Conservation (phyloP, 768 basidiomycete genomes). For the Serendipita sp. region DNA sequence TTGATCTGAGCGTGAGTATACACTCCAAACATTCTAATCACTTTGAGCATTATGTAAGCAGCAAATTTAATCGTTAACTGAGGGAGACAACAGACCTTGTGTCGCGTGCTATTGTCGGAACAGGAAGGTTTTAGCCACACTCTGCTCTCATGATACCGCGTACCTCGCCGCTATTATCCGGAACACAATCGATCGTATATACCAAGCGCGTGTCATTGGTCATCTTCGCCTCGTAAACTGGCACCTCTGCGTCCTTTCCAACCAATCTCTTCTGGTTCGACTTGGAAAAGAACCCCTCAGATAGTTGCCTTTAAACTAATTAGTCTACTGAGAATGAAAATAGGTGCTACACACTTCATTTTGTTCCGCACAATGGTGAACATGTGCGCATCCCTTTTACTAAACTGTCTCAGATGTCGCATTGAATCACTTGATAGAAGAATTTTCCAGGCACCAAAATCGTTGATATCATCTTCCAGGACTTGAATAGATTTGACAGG, state of each 20-base stretch:
- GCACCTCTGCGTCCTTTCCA: conserved; percentile 29
- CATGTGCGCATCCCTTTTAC: conserved; percentile 28
- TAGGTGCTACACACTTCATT: conserved; percentile 33
- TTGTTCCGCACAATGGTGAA: conserved; percentile 50
- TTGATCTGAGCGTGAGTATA: conserved; percentile 34
- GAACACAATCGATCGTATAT: conserved; percentile 36
- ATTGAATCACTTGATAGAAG: conserved; percentile 38
- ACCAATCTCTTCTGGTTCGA: conserved; percentile 51
- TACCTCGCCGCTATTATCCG: conserved; percentile 23
- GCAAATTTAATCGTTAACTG: conserved; percentile 26
- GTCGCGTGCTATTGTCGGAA: conserved; percentile 11
- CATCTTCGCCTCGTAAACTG: conserved; percentile 58
- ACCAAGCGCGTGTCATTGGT: conserved; percentile 35
- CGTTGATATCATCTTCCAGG: conserved; percentile 24
- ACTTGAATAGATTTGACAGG: conserved; percentile 45
- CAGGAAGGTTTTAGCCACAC: conserved; percentile 1
- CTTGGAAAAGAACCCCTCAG: conserved; percentile 49
- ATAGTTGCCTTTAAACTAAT: conserved; percentile 40
- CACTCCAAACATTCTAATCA: conserved; percentile 34
- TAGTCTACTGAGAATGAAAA: not conserved
- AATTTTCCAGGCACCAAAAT: conserved; percentile 49
- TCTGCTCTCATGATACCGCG: conserved; percentile 17
- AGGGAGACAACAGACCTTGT: not conserved
- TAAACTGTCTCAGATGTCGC: conserved; percentile 32
- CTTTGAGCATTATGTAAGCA: conserved; percentile 16